Conservation (phyloP, 139 green algal species). For the Desmodesmus armatus region DNA sequence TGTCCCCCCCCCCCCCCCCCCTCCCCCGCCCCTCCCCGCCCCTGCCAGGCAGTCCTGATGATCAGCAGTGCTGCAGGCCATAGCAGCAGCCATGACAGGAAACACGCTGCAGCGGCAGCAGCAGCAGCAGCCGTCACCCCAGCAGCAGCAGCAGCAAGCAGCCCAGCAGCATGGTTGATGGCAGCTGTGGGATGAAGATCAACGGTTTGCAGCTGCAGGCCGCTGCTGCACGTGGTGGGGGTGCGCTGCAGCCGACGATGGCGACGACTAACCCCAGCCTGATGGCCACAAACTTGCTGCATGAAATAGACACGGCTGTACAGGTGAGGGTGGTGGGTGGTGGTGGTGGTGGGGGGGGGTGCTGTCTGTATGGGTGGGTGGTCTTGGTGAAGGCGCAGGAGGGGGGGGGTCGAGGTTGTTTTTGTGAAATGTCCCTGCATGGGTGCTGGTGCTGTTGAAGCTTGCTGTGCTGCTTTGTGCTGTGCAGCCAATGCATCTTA, state of each 20-base stretch:
- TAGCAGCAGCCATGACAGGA: conserved; percentile 29
- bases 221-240: not conserved
- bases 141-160: conserved; percentile 37
- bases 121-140: conserved; percentile 25
- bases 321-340: conserved; percentile 60
- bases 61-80: conserved; percentile 20
- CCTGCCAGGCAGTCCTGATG: conserved; percentile 9
- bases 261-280: conserved; percentile 72
- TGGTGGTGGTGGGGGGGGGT: not conserved
- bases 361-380: not conserved
- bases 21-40: too few relatives aligned
- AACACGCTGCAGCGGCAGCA: conserved; percentile 10
- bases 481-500: not conserved
- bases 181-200: not conserved
- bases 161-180: conserved; percentile 4
- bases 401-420: not conserved
- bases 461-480: not conserved
- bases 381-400: not conserved
- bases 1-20: not conserved
- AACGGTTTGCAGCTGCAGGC: not conserved
- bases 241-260: not conserved
- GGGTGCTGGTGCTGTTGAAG: not conserved
- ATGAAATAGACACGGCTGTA: conserved; percentile 86
- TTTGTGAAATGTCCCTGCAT: not conserved
- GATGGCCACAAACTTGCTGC: conserved; percentile 86